phyloP scores from a whole-genome alignment of 371 early-diverging fungal genomes.

The Haplosporangium sp. region DNA sequence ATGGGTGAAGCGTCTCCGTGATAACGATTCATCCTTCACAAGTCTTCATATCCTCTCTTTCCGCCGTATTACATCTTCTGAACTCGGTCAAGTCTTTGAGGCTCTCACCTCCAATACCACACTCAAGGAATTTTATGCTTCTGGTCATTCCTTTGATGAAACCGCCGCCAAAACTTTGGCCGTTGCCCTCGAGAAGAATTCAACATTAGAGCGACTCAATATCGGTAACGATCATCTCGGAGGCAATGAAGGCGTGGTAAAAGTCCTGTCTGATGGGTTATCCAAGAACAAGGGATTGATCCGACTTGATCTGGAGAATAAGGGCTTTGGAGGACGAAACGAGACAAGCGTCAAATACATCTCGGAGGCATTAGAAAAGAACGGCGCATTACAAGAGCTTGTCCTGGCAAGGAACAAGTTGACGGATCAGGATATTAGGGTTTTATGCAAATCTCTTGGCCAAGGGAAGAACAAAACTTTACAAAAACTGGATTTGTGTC shows the following conservation, averaged over 20 bases:
- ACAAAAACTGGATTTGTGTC: slow-evolving; percentile 58
- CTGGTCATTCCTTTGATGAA: slow-evolving; percentile 64
- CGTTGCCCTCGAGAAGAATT: slow-evolving; percentile 62
- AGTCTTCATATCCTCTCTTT: slow-evolving; percentile 72
- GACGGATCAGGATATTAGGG: slow-evolving; percentile 52
- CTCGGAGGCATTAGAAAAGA: slow-evolving; percentile 27
- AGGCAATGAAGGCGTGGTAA: slow-evolving; percentile 35
- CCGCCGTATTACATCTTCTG: slow-evolving; percentile 61
- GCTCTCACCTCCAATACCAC: slow-evolving; percentile 63
- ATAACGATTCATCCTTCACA: slow-evolving; percentile 64
- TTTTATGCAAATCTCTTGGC: slow-evolving; percentile 38
- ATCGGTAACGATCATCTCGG: slow-evolving; percentile 63
- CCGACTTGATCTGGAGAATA: slow-evolving; percentile 70
- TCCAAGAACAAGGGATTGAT: slow-evolving; percentile 63
- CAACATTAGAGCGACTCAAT: slow-evolving; percentile 62
- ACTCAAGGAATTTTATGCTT: slow-evolving; percentile 66
- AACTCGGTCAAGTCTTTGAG: slow-evolving; percentile 63
- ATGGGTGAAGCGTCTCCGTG: slow-evolving; percentile 68
- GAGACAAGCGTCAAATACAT: slow-evolving; percentile 19
- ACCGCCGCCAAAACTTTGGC: slow-evolving; percentile 58
- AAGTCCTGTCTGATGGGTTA: slow-evolving; percentile 62
- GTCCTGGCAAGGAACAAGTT: slow-evolving; percentile 65
- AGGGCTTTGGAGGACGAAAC: slow-evolving; percentile 57
- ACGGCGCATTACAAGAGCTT: slow-evolving; percentile 53
- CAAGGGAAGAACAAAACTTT: slow-evolving; percentile 33